Conservation (phyloP, 768 basidiomycete species). For the Mycena maculata region DNA sequence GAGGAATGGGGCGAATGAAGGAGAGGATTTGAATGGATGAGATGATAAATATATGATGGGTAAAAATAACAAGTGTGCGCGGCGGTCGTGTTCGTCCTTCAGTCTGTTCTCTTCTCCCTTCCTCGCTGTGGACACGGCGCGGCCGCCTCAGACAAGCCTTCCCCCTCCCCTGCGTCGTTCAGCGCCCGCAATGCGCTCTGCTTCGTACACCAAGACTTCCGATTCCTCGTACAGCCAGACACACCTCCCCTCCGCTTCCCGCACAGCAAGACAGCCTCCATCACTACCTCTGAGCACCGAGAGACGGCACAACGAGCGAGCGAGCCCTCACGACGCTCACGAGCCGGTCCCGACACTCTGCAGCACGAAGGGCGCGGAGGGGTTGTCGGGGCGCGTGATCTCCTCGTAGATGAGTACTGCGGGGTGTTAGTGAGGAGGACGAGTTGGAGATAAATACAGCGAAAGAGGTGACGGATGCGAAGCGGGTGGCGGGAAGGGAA, state of each 20-base stretch:
- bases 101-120: background rate
- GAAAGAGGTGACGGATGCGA: constrained; percentile 16
- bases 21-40: background rate
- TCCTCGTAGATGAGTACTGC: constrained; percentile 65
- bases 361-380: constrained; percentile 32
- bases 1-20: background rate
- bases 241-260: background rate
- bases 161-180: too few species aligned
- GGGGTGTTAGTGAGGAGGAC: background rate
- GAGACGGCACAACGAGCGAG: background rate
- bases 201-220: too few species aligned
- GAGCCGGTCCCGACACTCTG: constrained; percentile 19
- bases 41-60: background rate
- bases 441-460: background rate
- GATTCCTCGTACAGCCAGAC: background rate
- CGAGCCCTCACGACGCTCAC: constrained; percentile 16
- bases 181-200: too few species aligned
- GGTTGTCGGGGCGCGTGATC: constrained; percentile 52
- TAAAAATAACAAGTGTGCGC: constrained; percentile 2
- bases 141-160: too few species aligned
- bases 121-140: background rate
- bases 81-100: background rate
- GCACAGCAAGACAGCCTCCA: background rate
- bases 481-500: too few species aligned
- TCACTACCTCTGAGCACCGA: background rate